Base-by-base conservation (phyloP, 139 green algal genomes). In the Nannochloris sp. region DNA sequence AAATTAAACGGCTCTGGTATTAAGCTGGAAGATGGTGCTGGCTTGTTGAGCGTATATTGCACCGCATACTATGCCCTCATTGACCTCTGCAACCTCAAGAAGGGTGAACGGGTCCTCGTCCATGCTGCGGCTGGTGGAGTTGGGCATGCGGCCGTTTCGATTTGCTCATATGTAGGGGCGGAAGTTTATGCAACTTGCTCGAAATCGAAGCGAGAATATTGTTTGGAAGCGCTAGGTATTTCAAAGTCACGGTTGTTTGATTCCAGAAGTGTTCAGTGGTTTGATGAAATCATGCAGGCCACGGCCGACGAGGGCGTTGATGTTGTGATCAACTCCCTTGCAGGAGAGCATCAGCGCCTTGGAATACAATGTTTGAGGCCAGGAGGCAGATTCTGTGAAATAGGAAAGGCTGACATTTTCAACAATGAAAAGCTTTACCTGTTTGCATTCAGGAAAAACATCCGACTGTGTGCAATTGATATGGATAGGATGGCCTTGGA, bases 321-420 rank as follows among this genome's bases (percentile, higher is more conserved):
- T 40, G 48, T 77, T 17, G 74, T 79, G 23, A 75, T 95, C 20
- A 95, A 95, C 75, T 84, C 75, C 16, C 75, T 96, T 60, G 77
- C 77, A 4, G 85, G 68, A 17, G 45, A 50, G 5, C 45, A 50
- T n/a, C 45, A 50, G 16, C 13, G 45, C 3, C 16, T 50, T 17
- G 83, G 75, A 3, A 60, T 95, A 40, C 70, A 83, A n/a, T 25
- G 60, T 16, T 59, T 94, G 30, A 65, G 33, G n/a, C 48, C 20
- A 6, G 84, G 84, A 28, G 89, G 78, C 0, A 31, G 65, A 1
- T 77, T 91, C 61, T 77, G 89, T 37, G 89, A 96, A 73, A 93
- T 96, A 64, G 82, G 80, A 68, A 96, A 96, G 84, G 71, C 86
- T 33, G 89, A 93, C 80, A 90, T 96, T 56, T 95, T 83, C 82